phyloP scores from a whole-genome alignment of 352 stramenopile species.

The Pythium brassicae region DNA sequence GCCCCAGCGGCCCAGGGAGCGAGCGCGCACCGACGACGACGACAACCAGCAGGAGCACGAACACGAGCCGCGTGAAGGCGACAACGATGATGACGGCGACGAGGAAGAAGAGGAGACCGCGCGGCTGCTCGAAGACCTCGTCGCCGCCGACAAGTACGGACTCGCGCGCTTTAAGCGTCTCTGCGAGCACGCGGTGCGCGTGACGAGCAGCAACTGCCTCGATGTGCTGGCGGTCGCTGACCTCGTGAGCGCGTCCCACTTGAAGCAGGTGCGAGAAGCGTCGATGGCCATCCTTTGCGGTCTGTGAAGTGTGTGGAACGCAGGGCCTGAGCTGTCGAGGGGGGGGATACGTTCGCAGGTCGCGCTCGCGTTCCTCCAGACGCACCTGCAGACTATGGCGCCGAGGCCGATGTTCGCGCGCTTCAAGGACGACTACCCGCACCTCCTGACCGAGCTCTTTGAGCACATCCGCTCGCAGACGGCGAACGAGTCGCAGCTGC shows the following conservation, averaged over 20 bases:
- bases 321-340: no score
- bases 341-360: constrained; percentile 2
- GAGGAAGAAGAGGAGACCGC: constrained; percentile 17
- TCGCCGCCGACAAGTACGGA: constrained; percentile 70
- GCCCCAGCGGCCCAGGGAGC: constrained; percentile 5
- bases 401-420: constrained; percentile 19
- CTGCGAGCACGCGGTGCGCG: constrained; percentile 41
- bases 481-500: constrained; percentile 24
- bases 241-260: constrained; percentile 41
- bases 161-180: constrained; percentile 67
- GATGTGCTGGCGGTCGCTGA: constrained; percentile 63
- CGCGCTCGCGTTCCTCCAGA: constrained; percentile 17
- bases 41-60: not conserved
- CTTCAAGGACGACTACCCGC: constrained; percentile 30
- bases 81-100: constrained; percentile 1
- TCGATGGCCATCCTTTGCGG: not conserved
- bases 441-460: constrained; percentile 45
- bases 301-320: no score
- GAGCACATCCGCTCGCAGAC: constrained; percentile 22
- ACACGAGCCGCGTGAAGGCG: no score
- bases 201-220: constrained; percentile 48
- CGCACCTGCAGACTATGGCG: constrained; percentile 12
- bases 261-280: constrained; percentile 33
- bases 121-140: constrained; percentile 64
- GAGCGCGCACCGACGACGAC: not conserved